Evolutionary conservation across 495 filamentous ascomycete genomes (phyloP), one percentile per base, ranked within the genome.

Genomic region (Aspergillus homomorphus): DNA sequence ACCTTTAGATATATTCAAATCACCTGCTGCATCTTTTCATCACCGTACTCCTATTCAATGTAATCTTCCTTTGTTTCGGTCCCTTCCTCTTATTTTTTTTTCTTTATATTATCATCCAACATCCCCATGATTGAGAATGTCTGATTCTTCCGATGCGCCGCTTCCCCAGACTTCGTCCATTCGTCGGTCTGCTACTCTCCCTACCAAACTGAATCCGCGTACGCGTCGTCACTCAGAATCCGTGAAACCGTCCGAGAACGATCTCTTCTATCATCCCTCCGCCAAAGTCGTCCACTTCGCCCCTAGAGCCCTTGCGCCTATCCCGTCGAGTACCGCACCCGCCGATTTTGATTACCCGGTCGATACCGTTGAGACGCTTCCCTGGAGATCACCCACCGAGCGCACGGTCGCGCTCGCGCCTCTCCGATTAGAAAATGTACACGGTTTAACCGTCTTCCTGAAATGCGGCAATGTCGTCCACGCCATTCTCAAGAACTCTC

Each of bases 401-500:
- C 83, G 89, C 64, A 95, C 89, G 0, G 82, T 94, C 52, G 91
- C 91, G 58, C 82, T 87, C 60, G 91, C 91, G 10, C 84, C 86
- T 6, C 79, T 96, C 46, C 80, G 86, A 51, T 85, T 96, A 54
- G 92, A 96, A 69, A 84, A 85, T 56, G 87, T 92, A 23, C 86
- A 89, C 7, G 87, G 89, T 10, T 85, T 89, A 45, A 88, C 92
- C 0, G 88, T 88, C 18, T 96, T 96, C 67, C 81, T 96, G 10
- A 90, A 87, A 72, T 95, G 90, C 62, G 89, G 89, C 55, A 77
- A 80, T 61, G 84, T 90, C 24, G 81, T 96, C 10, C 89, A 89
- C 62, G 86, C 92, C 46, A 93, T 96, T 45, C 68, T 96, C 41
- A 88, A 89, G 10, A 94, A 89, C 69, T 93, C 89, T 19, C 89